These are phyloP conservation scores for Leccinum incarnatum DNA, from an alignment of 768 basidiomycete species.

Conservation along the genomic window DNA sequence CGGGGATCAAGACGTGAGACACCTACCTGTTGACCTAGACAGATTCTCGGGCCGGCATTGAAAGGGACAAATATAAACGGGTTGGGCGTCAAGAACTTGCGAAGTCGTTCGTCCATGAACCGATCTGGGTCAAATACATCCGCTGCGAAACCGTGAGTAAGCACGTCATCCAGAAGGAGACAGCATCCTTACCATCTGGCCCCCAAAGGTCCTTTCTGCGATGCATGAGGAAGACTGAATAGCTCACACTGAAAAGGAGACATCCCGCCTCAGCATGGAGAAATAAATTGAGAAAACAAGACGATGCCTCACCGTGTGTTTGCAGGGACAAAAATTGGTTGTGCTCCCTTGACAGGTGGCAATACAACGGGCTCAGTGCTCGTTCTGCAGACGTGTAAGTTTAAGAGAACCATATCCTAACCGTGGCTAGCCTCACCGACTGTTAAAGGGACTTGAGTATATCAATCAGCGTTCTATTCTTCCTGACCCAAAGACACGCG, in stretches of 20 bases:
- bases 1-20: background rate
- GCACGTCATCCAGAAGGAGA: background rate
- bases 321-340: constrained; percentile 34
- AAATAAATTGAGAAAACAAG: background rate
- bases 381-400: constrained; percentile 15
- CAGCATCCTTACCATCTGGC: constrained; percentile 47
- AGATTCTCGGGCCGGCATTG: constrained; percentile 40
- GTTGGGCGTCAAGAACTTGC: constrained; percentile 52
- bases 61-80: constrained; percentile 49
- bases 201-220: constrained; percentile 64
- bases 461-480: background rate
- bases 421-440: constrained; percentile 8
- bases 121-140: constrained; percentile 62
- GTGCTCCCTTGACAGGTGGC: constrained; percentile 22
- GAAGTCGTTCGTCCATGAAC: constrained; percentile 58
- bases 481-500: background rate
- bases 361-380: constrained; percentile 21
- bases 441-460: constrained; percentile 25
- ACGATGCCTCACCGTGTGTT: constrained; percentile 24
- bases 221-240: constrained; percentile 57
- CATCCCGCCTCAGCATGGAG: background rate
- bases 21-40: constrained; percentile 36
- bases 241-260: constrained; percentile 34
- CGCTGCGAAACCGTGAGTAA: constrained; percentile 33
- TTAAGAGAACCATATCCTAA: background rate